These are phyloP conservation scores for Prunus dulcis DNA, from an alignment of 306 rosid genomes.

Conservation along the genomic window DNA sequence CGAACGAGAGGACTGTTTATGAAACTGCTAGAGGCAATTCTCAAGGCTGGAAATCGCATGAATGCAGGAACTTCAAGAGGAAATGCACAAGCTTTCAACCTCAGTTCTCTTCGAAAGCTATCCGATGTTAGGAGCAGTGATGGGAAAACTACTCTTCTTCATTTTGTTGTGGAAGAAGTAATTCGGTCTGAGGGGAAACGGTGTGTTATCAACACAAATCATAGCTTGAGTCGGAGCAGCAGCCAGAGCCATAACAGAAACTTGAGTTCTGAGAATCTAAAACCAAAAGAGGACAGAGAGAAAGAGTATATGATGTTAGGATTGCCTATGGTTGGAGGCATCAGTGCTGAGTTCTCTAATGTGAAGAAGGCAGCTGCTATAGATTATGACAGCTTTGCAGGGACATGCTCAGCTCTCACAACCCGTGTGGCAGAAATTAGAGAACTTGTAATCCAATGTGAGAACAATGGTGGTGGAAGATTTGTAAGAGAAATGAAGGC, in stretches of 20 bases:
- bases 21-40: slow-evolving; percentile 91
- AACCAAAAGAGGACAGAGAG: slow-evolving; percentile 54
- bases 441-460: slow-evolving; percentile 37
- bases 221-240: slow-evolving; percentile 47
- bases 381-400: slow-evolving; percentile 52
- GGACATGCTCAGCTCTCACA: slow-evolving; percentile 48
- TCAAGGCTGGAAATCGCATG: slow-evolving; percentile 92
- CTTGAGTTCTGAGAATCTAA: slow-evolving; percentile 17
- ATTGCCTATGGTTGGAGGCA: slow-evolving; percentile 83
- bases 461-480: slow-evolving; percentile 45
- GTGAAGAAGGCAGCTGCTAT: slow-evolving; percentile 69
- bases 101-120: slow-evolving; percentile 75
- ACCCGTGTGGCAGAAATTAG: slow-evolving; percentile 35
- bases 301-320: slow-evolving; percentile 70
- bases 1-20: slow-evolving; percentile 66
- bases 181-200: slow-evolving; percentile 88
- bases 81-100: slow-evolving; percentile 90
- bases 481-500: slow-evolving; percentile 64
- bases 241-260: slow-evolving; percentile 30
- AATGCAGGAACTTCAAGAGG: slow-evolving; percentile 94
- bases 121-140: slow-evolving; percentile 83
- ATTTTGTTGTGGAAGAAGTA: slow-evolving; percentile 92
- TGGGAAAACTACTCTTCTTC: slow-evolving; percentile 87
- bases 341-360: slow-evolving; percentile 74
- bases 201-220: slow-evolving; percentile 51